Base-by-base conservation (phyloP, 2,329 filamentous ascomycete species). In the Talaromyces sp. region DNA sequence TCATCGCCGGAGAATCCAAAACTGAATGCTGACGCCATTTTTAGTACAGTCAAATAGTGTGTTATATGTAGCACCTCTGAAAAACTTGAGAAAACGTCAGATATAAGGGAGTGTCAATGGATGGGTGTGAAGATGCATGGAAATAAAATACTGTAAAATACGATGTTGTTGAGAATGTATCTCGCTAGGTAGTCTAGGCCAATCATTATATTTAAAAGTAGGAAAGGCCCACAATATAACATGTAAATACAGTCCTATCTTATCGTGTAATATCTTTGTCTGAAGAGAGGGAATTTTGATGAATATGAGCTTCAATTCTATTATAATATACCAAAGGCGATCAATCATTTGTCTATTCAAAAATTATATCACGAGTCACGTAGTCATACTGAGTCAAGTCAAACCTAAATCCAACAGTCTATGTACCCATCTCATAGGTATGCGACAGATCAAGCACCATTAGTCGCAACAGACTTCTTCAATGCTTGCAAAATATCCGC, bases 401-500 rank as follows among this genome's bases (percentile, higher is more conserved):
- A 2, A 37, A 37, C 35, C 47, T 50, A 31, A 50, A n/a, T 11
- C 3, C 27, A 52, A 33, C 16, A 3, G 19, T 56, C 31, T 56
- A 56, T 37, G 10, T 54, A 4, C 9, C 13, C 35, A 37, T 37
- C 13, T 24, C 3, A 37, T 54, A n/a, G n/a, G 3, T 56, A 16
- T 56, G 33, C n/a, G 13, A 14, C 1, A 19, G 1, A 33, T 59
- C 22, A 59, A 59, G 14, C 56, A 59, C 84, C 4, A 60, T 63
- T 66, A 37, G 37, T 13, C 22, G 54, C 82, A 47, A 91, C 87
- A 1, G 92, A 92, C 79, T 85, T 87, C 78, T 95, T 90, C 49
- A 98, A 80, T 4, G 95, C 95, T 78, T 91, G 89, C 69, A 93
- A 77, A 16, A 96, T 88, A 82, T 99, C 95, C 47, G 84, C 85